Base-by-base conservation (phyloP, 2,329 filamentous ascomycete genomes). In the Diaporthe helianthi region DNA sequence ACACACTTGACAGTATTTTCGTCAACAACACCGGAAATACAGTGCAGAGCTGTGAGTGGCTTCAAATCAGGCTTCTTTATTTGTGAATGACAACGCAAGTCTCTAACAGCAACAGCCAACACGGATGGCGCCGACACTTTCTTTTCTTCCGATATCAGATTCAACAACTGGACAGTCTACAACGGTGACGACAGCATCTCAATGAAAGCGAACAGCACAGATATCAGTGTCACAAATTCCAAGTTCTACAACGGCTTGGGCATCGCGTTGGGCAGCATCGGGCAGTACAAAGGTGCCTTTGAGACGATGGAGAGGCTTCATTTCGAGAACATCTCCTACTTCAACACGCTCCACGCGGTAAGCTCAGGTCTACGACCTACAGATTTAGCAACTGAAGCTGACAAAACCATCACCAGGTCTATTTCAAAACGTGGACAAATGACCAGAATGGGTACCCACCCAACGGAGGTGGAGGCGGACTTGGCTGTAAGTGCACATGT, bases 391-490 rank as follows among this genome's bases (percentile, higher is more conserved):
- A 33, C 2, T 0, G 1, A 41, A n/a, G n/a, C n/a, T n/a, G n/a
- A n/a, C n/a, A n/a, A n/a, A n/a, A n/a, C n/a, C 5, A 6, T 10
- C 6, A 29, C 17, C 8, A 73, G 73, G 71, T 73, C 8, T 83
- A 83, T 71, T 74, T 85, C 70, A 85, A 86, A 73, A 85, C 82
- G 0, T 85, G 83, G 83, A 85, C 83, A 0, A 81, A 80, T 26
- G 79, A 82, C 10, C 79, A 77, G 33, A 78, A 78, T 9, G 80
- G 82, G 10, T 82, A 81, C 58, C 81, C 82, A 2, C 83, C 83
- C 0, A 85, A 86, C 55, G 83, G 84, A 15, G 83, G 83, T 0
- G 84, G 84, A 4, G 84, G 83, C 2, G 84, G 84, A 1, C 73
- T 81, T 0, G 84, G 84, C 8, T 81, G 78, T 79, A 72, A 71